A percentile compares a stretch with the other conserved stretches of the same genome.
Evolutionary conservation across 2,329 filamentous ascomycete genomes (phyloP).

Genomic region (Cladophialophora bantiana): DNA sequence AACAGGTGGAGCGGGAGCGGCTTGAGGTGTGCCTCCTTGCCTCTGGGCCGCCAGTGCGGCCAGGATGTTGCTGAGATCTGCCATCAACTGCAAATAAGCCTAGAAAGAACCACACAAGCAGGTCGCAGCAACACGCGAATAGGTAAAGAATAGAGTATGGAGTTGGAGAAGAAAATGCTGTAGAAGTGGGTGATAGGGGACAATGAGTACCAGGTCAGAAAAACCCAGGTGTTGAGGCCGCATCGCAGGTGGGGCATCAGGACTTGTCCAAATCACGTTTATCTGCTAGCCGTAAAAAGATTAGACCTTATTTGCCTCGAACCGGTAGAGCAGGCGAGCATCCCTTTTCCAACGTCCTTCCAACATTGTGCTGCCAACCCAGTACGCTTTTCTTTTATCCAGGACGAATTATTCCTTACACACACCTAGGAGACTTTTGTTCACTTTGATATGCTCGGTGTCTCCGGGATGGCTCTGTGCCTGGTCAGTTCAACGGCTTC

Average conservation of each 20-base stretch:
- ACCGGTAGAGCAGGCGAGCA: not conserved
- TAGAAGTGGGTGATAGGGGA: slow-evolving; percentile 6
- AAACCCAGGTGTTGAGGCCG: not conserved
- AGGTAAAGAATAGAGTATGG: not conserved
- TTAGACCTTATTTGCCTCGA: not conserved
- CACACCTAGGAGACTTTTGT: not conserved
- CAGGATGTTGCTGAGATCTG: slow-evolving; percentile 59
- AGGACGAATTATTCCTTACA: not conserved
- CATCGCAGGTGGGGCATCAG: slow-evolving; percentile 1
- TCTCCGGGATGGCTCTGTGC: not conserved
- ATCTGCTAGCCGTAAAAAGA: not conserved
- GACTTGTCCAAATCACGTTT: not conserved
- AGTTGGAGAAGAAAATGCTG: not conserved
- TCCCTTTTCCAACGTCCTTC: not conserved
- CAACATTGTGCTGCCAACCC: not conserved
- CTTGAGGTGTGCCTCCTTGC: slow-evolving; percentile 56
- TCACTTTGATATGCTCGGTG: not conserved
- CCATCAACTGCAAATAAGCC: slow-evolving; percentile 21
- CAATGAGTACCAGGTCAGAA: slow-evolving; percentile 12
- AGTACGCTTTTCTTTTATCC: not conserved
- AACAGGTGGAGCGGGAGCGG: slow-evolving; percentile 46
- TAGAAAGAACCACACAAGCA: not conserved
- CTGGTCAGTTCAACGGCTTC: not conserved
- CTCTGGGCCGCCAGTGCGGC: slow-evolving; percentile 62
- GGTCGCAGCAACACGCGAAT: not conserved